Conservation (phyloP, 192 early-diverging fungal genomes). For the Lobosporangium transversale region DNA sequence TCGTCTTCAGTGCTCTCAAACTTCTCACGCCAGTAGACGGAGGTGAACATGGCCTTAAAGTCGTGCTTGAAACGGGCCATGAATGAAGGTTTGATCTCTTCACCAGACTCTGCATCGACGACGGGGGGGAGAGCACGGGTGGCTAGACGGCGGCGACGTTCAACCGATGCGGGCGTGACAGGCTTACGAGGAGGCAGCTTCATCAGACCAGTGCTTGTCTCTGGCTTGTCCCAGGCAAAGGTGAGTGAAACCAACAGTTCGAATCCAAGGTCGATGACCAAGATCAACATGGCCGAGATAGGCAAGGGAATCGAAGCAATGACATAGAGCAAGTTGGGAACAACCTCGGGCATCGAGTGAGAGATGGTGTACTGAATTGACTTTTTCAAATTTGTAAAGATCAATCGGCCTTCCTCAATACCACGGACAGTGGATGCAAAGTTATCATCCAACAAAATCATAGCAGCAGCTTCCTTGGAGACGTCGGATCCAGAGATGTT, state of each 20-base stretch:
- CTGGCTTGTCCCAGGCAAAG: constrained; percentile 93
- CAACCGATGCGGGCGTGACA: constrained; percentile 80
- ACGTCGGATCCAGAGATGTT: constrained; percentile 95
- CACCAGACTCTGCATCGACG: constrained; percentile 62
- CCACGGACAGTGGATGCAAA: constrained; percentile 94
- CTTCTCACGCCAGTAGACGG: constrained; percentile 68
- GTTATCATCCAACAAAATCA: constrained; percentile 98
- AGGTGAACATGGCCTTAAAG: constrained; percentile 61
- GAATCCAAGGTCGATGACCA: constrained; percentile 95
- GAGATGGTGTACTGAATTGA: constrained; percentile 92
- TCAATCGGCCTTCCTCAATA: constrained; percentile 94
- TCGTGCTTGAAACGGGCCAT: constrained; percentile 22
- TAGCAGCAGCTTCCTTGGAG: constrained; percentile 94
- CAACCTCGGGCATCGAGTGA: constrained; percentile 92
- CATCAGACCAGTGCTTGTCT: constrained; percentile 83
- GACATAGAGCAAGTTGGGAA: constrained; percentile 87
- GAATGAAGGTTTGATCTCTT: constrained; percentile 50
- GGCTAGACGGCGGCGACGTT: constrained; percentile 67
- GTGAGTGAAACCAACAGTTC: constrained; percentile 88
- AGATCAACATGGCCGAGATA: constrained; percentile 84
- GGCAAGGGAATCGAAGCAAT: constrained; percentile 87
- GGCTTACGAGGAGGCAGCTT: constrained; percentile 90
- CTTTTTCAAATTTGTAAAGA: constrained; percentile 97
- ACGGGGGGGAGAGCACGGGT: constrained; percentile 60
- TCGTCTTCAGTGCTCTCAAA: constrained; percentile 84